Conservation (phyloP, 2,329 filamentous ascomycete genomes). For the Mycosphaerella sp. region DNA sequence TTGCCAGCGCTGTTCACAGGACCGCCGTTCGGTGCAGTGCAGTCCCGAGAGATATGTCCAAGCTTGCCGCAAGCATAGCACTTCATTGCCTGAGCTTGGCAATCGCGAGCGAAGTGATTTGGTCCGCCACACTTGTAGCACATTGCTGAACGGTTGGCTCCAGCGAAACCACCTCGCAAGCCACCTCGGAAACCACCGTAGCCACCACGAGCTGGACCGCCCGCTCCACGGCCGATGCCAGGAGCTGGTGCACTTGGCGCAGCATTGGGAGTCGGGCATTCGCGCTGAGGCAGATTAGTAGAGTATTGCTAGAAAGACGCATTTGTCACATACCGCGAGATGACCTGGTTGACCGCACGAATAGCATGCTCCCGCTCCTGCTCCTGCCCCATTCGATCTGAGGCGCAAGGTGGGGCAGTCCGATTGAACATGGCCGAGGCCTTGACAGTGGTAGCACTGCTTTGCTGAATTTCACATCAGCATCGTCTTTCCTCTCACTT, state of each 20-base stretch:
- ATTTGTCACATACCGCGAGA: constrained; percentile 62
- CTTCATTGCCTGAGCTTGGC: constrained; percentile 97
- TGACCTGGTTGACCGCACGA: constrained; percentile 92
- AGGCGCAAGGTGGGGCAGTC: constrained; percentile 80
- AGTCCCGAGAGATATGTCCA: constrained; percentile 89
- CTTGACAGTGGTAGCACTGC: constrained; percentile 99
- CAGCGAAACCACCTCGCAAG: constrained; percentile 68
- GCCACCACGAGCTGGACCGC: constrained; percentile 61
- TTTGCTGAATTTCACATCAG: constrained; percentile 56
- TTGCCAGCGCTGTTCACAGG: constrained; percentile 86
- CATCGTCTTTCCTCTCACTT: background rate
- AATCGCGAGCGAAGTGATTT: constrained; percentile 97
- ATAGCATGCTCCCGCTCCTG: constrained; percentile 88
- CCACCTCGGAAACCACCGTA: constrained; percentile 55
- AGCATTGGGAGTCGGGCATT: constrained; percentile 70
- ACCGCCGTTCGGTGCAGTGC: constrained; percentile 92
- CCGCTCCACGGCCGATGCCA: constrained; percentile 58
- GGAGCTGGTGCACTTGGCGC: constrained; percentile 47
- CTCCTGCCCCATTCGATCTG: constrained; percentile 73
- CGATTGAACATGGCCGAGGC: constrained; percentile 94
- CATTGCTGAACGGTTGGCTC: constrained; percentile 58
- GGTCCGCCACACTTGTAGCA: constrained; percentile 73
- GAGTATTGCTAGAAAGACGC: background rate
- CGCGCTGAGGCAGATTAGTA: constrained; percentile 50
- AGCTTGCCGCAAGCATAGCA: constrained; percentile 97